Percentiles rank a stretch among this genome's conserved stretches.
Conservation (phyloP, 192 early-diverging fungal genomes). For the Funneliformis geosporum region DNA sequence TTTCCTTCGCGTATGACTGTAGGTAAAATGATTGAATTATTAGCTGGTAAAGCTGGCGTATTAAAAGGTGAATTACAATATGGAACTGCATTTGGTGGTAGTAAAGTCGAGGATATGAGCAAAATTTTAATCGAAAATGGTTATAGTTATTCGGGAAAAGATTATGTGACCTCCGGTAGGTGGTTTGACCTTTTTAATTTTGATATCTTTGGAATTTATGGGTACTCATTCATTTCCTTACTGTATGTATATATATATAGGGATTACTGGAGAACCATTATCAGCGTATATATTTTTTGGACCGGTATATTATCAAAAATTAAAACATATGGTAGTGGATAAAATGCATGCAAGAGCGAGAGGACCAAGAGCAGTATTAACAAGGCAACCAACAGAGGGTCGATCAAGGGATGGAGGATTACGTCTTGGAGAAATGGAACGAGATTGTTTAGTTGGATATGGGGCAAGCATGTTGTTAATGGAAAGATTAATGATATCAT, state of each 20-base stretch:
- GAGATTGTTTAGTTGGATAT: slow-evolving; percentile 97
- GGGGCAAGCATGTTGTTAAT: slow-evolving; percentile 91
- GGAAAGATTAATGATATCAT: slow-evolving; percentile 90
- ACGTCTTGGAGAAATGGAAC: slow-evolving; percentile 98
- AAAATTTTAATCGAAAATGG: slow-evolving; percentile 88
- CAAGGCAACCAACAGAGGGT: slow-evolving; percentile 97
- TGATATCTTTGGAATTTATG: background rate
- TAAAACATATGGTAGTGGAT: slow-evolving; percentile 99
- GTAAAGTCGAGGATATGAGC: slow-evolving; percentile 96
- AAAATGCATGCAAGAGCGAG: slow-evolving; percentile 97
- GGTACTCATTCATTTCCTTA: background rate
- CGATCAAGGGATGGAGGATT: slow-evolving; percentile 95
- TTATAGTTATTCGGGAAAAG: slow-evolving; percentile 96
- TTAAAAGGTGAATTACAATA: slow-evolving; percentile 91
- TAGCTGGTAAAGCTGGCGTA: slow-evolving; percentile 95
- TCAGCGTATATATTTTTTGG: slow-evolving; percentile 97
- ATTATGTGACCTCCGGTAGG: slow-evolving; percentile 87
- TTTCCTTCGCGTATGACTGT: slow-evolving; percentile 99
- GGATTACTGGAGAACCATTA: slow-evolving; percentile 86
- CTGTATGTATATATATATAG: slow-evolving; percentile 24
- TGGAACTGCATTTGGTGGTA: slow-evolving; percentile 94
- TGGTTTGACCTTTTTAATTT: background rate
- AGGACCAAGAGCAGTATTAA: slow-evolving; percentile 89
- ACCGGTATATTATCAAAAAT: slow-evolving; percentile 94
- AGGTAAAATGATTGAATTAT: slow-evolving; percentile 97